These are phyloP conservation scores for Golubevia sp. DNA, from an alignment of 1,284 basidiomycete genomes.

Conservation along the genomic window DNA sequence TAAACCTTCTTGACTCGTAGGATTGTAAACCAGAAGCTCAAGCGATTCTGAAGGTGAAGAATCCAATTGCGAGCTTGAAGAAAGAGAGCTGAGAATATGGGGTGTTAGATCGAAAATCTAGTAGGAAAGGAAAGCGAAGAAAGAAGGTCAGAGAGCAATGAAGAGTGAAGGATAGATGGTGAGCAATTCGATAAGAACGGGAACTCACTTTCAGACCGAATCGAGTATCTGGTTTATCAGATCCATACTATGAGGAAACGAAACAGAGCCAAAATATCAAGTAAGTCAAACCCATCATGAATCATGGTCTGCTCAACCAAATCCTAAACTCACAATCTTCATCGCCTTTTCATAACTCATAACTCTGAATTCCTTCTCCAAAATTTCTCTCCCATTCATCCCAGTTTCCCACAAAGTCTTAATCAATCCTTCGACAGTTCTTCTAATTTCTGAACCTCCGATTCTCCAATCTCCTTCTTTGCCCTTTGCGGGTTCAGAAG, in stretches of 20 bases:
- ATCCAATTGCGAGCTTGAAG: not conserved
- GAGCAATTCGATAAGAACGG: not conserved
- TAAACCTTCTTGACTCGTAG: slow-evolving; percentile 3
- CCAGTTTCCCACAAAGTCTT: slow-evolving; percentile 71
- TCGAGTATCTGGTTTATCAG: slow-evolving; percentile 91
- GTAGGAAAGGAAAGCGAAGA: too few species aligned
- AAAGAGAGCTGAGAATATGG: slow-evolving; percentile 4
- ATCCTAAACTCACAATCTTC: slow-evolving; percentile 75
- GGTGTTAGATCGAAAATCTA: slow-evolving; percentile 28
- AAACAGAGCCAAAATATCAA: not conserved
- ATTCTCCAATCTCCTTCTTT: slow-evolving; percentile 72
- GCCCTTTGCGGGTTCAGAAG: slow-evolving; percentile 67
- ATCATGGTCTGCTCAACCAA: too few species aligned
- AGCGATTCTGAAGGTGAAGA: slow-evolving; percentile 5
- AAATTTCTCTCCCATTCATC: slow-evolving; percentile 68
- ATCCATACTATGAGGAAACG: slow-evolving; percentile 72
- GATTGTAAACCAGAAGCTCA: slow-evolving; percentile 30
- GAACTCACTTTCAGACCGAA: slow-evolving; percentile 77
- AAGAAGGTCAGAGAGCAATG: not conserved
- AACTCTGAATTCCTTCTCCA: slow-evolving; percentile 72
- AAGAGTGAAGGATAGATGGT: not conserved
- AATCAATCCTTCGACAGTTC: slow-evolving; percentile 40
- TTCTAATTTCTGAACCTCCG: slow-evolving; percentile 45
- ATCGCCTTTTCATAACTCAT: slow-evolving; percentile 86
- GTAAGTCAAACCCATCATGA: not conserved